Evolutionary conservation across 139 green algal genomes (phyloP).

Genomic region (Raphidocelis subcapitata): DNA sequence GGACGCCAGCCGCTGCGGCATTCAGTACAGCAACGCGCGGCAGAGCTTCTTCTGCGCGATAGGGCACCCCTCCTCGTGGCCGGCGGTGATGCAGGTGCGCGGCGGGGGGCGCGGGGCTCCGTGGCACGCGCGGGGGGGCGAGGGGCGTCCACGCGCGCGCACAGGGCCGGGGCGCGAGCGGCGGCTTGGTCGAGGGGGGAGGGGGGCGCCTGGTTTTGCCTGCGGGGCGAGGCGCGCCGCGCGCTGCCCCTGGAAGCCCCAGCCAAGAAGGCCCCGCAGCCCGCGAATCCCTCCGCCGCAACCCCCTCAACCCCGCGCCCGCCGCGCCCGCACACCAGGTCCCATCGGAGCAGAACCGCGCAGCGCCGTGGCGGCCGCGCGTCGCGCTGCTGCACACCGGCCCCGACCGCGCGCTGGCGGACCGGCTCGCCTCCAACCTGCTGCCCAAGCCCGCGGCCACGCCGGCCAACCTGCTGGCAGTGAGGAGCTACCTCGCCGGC

Average conservation of each 20-base stretch:
- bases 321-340: too few relatives aligned
- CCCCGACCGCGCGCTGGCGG: slow-evolving; percentile 2
- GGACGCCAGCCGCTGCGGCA: slow-evolving; percentile 40
- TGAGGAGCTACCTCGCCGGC: background rate
- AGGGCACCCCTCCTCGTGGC: slow-evolving; percentile 38
- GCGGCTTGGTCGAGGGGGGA: too few relatives aligned
- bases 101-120: too few relatives aligned
- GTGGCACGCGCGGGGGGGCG: too few relatives aligned
- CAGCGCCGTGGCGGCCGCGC: slow-evolving; percentile 7
- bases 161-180: too few relatives aligned
- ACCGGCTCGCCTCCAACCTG: slow-evolving; percentile 3
- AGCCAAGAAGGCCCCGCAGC: too few relatives aligned
- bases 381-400: slow-evolving; percentile 32
- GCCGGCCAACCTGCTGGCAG: background rate
- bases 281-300: too few relatives aligned
- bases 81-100: slow-evolving; percentile 35
- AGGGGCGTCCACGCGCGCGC: too few relatives aligned
- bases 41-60: slow-evolving; percentile 50
- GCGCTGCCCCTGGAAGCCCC: too few relatives aligned
- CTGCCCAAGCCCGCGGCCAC: background rate
- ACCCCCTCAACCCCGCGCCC: too few relatives aligned
- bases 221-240: too few relatives aligned
- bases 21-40: slow-evolving; percentile 38
- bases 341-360: slow-evolving; percentile 2
- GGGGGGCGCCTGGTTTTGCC: too few relatives aligned